phyloP scores from a whole-genome alignment of 1,284 basidiomycete genomes.

The Hemileia vastatrix region DNA sequence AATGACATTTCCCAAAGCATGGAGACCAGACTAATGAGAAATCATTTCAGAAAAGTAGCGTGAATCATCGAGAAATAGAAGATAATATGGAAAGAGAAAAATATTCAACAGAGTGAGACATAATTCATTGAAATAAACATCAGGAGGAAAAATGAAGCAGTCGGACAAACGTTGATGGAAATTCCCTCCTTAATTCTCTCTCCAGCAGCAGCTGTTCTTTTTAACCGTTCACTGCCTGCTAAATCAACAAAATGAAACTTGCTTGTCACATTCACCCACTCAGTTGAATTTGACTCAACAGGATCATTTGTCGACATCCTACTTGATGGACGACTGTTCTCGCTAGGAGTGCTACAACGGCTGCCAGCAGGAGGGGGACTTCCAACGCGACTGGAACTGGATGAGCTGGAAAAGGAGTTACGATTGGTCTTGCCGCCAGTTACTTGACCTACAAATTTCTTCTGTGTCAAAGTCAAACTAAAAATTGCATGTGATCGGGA shows the following conservation, averaged over 20 bases:
- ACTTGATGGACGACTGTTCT: no score
- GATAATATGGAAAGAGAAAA: no score
- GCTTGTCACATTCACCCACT: conserved; percentile 80
- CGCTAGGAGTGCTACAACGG: no score
- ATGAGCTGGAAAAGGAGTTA: no score
- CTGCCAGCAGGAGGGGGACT: no score
- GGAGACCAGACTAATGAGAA: conserved; percentile 90
- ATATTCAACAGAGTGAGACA: no score
- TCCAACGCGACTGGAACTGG: no score
- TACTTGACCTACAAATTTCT: no score
- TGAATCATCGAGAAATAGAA: not conserved
- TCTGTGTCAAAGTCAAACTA: conserved; percentile 84
- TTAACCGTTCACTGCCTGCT: conserved; percentile 88
- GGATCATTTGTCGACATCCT: no score
- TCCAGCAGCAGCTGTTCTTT: conserved; percentile 82
- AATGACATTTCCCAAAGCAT: conserved; percentile 95
- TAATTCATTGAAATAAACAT: not conserved
- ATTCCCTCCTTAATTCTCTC: conserved; percentile 89
- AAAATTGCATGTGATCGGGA: conserved; percentile 98
- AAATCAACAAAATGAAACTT: conserved; percentile 99
- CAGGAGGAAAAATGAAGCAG: conserved; percentile 27
- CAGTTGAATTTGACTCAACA: no score
- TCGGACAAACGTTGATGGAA: conserved; percentile 43
- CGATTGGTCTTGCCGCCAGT: no score
- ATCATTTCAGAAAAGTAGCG: conserved; percentile 46